These are phyloP conservation scores for Primulina tabacum DNA, from an alignment of 257 asterid species.

Conservation along the genomic window DNA sequence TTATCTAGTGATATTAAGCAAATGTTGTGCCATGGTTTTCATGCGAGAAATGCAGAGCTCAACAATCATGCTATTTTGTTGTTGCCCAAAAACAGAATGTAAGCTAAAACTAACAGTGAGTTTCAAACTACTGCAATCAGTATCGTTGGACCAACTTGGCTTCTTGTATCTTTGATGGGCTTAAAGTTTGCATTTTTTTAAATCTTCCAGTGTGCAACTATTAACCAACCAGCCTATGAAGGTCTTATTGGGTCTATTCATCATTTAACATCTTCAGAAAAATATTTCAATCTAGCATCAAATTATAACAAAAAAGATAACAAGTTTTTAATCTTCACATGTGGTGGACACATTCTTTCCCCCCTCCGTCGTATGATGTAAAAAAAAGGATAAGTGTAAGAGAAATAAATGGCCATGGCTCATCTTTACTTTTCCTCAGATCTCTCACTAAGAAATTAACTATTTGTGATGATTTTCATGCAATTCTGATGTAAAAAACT, in stretches of 20 bases:
- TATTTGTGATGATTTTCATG: conserved; percentile 59
- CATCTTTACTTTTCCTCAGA: conserved; percentile 31
- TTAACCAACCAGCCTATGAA: conserved; percentile 30
- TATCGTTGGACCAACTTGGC: not conserved
- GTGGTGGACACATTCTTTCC: conserved; percentile 12
- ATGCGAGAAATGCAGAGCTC: not conserved
- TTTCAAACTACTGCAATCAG: not conserved
- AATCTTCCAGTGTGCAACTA: not conserved
- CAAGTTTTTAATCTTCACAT: conserved; percentile 22
- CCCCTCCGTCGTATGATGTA: conserved; percentile 25
- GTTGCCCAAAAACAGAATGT: not conserved
- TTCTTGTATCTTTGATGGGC: not conserved
- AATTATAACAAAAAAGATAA: conserved; percentile 27
- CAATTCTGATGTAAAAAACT: conserved; percentile 28
- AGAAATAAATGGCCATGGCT: conserved; percentile 32
- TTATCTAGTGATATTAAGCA: not conserved
- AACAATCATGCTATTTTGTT: not conserved
- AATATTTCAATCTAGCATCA: conserved; percentile 2
- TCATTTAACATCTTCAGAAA: conserved; percentile 5
- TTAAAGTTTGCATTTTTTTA: not conserved
- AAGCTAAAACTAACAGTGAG: not conserved
- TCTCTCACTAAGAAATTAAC: conserved; percentile 31
- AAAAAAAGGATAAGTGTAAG: no score
- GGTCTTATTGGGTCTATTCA: conserved; percentile 34
- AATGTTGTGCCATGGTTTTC: not conserved